A percentile compares a stretch with the other conserved stretches of the same genome.
Conservation (phyloP, 2,329 filamentous ascomycete genomes). For the Trichoderma sp. region DNA sequence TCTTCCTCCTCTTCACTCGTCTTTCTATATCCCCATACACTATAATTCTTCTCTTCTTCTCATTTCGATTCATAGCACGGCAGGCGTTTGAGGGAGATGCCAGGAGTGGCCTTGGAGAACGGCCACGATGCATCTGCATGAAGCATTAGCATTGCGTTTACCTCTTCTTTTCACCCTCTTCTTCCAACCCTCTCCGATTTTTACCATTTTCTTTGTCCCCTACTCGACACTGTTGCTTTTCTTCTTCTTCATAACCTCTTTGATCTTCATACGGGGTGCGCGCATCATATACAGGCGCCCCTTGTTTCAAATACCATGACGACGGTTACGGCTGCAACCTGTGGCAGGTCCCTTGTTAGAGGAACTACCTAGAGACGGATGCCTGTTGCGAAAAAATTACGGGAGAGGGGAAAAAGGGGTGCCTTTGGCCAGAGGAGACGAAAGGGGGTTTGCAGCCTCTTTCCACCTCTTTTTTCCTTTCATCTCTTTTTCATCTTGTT, state of each 20-base stretch:
- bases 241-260: conserved; percentile 8
- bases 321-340: conserved; percentile 31
- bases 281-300: background rate
- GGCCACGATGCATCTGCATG: conserved; percentile 24
- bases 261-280: background rate
- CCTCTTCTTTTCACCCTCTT: conserved; percentile 11
- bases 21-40: conserved; percentile 3
- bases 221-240: conserved; percentile 16
- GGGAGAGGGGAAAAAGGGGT: conserved; percentile 1
- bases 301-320: conserved; percentile 28
- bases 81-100: conserved; percentile 26
- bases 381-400: conserved; percentile 11
- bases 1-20: background rate
- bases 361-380: conserved; percentile 26
- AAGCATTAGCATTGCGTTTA: conserved; percentile 24
- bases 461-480: background rate
- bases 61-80: conserved; percentile 24
- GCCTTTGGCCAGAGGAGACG: conserved; percentile 20
- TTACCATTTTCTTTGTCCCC: conserved; percentile 9
- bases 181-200: conserved; percentile 1
- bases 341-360: conserved; percentile 26
- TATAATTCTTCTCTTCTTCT: conserved; percentile 4
- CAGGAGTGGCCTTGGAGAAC: conserved; percentile 11
- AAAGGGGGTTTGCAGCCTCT: background rate
- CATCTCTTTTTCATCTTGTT: background rate